Evolutionary conservation across 1,139 yeast species (phyloP).

Genomic region (Geotrichum bryndzae): DNA sequence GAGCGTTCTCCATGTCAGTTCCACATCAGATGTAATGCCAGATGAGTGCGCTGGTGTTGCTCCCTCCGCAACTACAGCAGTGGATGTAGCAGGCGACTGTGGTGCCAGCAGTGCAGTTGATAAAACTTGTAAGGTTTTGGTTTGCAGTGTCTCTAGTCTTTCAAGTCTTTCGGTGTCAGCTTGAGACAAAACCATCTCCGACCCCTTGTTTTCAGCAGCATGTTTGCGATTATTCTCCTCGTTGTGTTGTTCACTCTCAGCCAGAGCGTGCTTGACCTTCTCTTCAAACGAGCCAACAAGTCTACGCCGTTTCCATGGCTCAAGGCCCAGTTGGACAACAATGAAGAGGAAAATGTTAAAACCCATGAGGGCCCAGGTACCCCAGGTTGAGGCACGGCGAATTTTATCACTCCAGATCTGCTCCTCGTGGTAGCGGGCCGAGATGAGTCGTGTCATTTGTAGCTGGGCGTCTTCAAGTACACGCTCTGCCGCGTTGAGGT

Average conservation of each 20-base stretch:
- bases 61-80: background rate
- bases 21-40: background rate
- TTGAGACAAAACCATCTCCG: background rate
- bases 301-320: constrained; percentile 87
- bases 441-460: constrained; percentile 65
- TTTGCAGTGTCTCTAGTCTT: constrained; percentile 11
- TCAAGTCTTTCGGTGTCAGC: constrained; percentile 10
- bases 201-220: constrained; percentile 3
- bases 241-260: background rate
- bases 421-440: constrained; percentile 90
- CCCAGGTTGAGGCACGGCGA: constrained; percentile 93
- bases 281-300: constrained; percentile 79
- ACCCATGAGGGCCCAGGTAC: constrained; percentile 87
- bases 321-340: constrained; percentile 78
- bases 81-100: constrained; percentile 1
- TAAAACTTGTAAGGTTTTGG: constrained; percentile 16
- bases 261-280: constrained; percentile 47
- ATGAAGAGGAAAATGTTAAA: constrained; percentile 72
- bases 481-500: constrained; percentile 53
- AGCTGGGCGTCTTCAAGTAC: constrained; percentile 66
- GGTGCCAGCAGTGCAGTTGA: constrained; percentile 11
- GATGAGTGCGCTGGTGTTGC: background rate
- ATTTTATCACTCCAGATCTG: constrained; percentile 98
- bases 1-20: constrained; percentile 13
- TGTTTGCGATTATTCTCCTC: background rate